Evolutionary conservation across 2,329 filamentous ascomycete species (phyloP).

Genomic region (Cercospora janseana): DNA sequence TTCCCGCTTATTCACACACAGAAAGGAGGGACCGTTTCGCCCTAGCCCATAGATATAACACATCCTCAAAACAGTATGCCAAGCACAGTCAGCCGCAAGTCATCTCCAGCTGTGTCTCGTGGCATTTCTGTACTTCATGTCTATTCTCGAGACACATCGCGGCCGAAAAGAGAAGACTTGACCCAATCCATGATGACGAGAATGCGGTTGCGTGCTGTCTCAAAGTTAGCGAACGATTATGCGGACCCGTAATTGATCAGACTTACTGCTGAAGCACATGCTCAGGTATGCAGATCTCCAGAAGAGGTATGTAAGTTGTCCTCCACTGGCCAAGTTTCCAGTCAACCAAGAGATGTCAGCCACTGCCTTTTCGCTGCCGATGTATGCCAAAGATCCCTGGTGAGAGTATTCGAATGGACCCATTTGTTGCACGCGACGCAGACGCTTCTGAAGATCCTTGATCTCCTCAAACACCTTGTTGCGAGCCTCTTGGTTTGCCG

Average conservation of each 20-base stretch:
- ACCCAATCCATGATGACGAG: slow-evolving; percentile 92
- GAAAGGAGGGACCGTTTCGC: too few species aligned
- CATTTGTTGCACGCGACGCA: slow-evolving; percentile 87
- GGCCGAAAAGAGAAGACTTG: slow-evolving; percentile 94
- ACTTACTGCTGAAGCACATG: slow-evolving; percentile 99
- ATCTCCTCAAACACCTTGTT: slow-evolving; percentile 70
- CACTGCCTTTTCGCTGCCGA: slow-evolving; percentile 95
- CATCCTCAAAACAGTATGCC: too few species aligned
- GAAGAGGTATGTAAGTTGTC: slow-evolving; percentile 89
- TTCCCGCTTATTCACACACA: background rate
- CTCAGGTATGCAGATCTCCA: slow-evolving; percentile 97
- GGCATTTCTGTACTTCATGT: background rate
- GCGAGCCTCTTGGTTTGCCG: slow-evolving; percentile 61
- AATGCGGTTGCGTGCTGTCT: slow-evolving; percentile 81
- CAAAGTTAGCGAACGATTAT: slow-evolving; percentile 23
- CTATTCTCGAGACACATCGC: slow-evolving; percentile 83
- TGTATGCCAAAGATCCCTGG: slow-evolving; percentile 95
- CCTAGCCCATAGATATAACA: too few species aligned
- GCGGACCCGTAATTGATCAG: slow-evolving; percentile 3
- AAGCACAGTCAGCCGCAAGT: background rate
- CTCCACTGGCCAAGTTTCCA: slow-evolving; percentile 90
- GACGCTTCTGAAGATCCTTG: slow-evolving; percentile 78
- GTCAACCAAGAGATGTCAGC: slow-evolving; percentile 97
- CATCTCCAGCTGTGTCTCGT: background rate
- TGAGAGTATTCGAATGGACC: slow-evolving; percentile 98